These are phyloP conservation scores for Leccinum pallidistipes DNA, from an alignment of 1,284 basidiomycete species.

Conservation along the genomic window DNA sequence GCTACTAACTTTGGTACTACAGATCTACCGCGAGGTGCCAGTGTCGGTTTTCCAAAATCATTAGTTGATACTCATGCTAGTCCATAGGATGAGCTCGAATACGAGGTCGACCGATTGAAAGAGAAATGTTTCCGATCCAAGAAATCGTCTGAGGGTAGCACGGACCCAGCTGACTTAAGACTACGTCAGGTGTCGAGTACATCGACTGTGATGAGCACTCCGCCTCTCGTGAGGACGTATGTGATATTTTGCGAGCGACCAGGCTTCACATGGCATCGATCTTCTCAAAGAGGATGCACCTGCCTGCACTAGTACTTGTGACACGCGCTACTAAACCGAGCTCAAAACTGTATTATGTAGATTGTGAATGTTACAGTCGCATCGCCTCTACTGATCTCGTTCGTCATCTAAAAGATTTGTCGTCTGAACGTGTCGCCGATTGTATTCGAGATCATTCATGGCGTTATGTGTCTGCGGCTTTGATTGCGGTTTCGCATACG, in stretches of 20 bases:
- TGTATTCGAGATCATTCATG: no score
- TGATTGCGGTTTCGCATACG: no score
- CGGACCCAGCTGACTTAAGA: constrained; percentile 39
- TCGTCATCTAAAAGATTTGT: no score
- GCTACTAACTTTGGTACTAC: constrained; percentile 22
- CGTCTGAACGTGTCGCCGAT: no score
- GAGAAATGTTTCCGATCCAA: constrained; percentile 60
- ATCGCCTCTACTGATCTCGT: no score
- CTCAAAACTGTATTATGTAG: no score
- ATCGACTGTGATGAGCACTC: constrained; percentile 26
- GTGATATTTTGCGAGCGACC: constrained; percentile 81
- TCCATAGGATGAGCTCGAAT: constrained; percentile 81
- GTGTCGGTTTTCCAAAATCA: constrained; percentile 15
- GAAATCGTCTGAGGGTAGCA: constrained; percentile 55
- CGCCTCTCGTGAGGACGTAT: constrained; percentile 44
- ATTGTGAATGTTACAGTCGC: no score
- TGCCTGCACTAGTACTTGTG: no score
- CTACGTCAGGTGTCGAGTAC: constrained; percentile 30
- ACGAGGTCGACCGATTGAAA: constrained; percentile 76
- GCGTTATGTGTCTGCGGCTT: no score
- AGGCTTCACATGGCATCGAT: constrained; percentile 71
- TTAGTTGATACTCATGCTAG: constrained; percentile 7
- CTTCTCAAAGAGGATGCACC: constrained; percentile 48
- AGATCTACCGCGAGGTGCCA: constrained; percentile 79
- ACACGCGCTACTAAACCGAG: no score